Evolutionary conservation across 1,284 basidiomycete species (phyloP).

Genomic region (Retiboletus flavoniger): DNA sequence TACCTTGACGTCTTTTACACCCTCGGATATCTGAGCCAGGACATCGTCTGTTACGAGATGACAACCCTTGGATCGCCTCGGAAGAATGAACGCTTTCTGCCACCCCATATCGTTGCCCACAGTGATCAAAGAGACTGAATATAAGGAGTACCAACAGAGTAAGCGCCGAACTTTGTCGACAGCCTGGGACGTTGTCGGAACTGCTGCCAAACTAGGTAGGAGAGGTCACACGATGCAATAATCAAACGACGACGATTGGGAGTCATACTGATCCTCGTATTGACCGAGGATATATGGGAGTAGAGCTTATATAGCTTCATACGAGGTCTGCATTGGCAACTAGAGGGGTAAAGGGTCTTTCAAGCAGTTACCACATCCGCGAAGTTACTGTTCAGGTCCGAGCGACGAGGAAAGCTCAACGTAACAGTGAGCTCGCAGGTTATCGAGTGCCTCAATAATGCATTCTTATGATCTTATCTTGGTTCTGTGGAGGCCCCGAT

Average conservation of each 20-base stretch:
- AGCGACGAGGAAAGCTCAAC: too few relatives aligned
- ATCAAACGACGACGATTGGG: too few relatives aligned
- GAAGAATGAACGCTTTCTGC: constrained; percentile 83
- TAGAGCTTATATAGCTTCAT: too few relatives aligned
- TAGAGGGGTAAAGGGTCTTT: too few relatives aligned
- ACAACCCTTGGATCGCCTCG: constrained; percentile 64
- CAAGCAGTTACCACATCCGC: too few relatives aligned
- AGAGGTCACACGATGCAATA: too few relatives aligned
- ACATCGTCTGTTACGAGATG: constrained; percentile 88
- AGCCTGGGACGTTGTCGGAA: neutral
- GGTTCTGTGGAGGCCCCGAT: neutral
- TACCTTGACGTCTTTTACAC: constrained; percentile 70
- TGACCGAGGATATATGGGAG: too few relatives aligned
- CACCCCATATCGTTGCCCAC: constrained; percentile 65
- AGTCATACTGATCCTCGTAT: too few relatives aligned
- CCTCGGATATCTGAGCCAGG: constrained; percentile 66
- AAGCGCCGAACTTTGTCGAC: neutral
- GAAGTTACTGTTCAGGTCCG: too few relatives aligned
- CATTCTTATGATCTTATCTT: neutral
- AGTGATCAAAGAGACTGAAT: neutral
- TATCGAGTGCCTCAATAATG: neutral
- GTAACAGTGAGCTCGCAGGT: too few relatives aligned
- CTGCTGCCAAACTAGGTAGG: too few relatives aligned
- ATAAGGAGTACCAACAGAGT: neutral
- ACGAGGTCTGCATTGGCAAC: too few relatives aligned